phyloP scores from a whole-genome alignment of 2,329 filamentous ascomycete genomes.

The Thielaviopsis musarum region DNA sequence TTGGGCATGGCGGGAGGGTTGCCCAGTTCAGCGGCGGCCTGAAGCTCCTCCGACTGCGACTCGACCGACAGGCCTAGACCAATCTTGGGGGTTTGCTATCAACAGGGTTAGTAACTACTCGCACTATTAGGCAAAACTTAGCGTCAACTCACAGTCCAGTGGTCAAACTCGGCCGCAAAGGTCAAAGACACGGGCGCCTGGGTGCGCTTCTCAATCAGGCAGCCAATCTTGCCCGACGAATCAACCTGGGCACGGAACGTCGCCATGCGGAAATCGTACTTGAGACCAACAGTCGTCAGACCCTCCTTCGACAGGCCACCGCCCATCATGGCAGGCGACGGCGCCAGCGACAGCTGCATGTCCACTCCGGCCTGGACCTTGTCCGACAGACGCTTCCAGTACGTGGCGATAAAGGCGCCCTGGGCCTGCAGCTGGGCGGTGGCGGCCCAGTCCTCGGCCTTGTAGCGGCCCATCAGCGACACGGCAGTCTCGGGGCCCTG shows the following conservation, averaged over 20 bases:
- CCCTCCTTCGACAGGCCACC: conserved; percentile 72
- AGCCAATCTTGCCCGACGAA: conserved; percentile 83
- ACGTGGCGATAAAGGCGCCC: conserved; percentile 76
- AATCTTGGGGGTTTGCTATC: conserved; percentile 82
- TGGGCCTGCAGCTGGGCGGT: conserved; percentile 79
- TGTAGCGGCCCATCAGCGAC: conserved; percentile 86
- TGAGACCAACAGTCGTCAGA: conserved; percentile 77
- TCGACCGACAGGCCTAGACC: conserved; percentile 89
- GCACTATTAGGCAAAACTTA: conserved; percentile 16
- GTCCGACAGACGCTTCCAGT: conserved; percentile 85
- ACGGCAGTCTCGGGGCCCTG: conserved; percentile 81
- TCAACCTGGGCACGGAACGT: conserved; percentile 94
- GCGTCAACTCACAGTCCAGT: conserved; percentile 59
- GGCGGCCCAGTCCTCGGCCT: conserved; percentile 79
- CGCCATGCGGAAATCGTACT: conserved; percentile 94
- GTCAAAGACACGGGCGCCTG: conserved; percentile 84
- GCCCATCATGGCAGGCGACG: conserved; percentile 51
- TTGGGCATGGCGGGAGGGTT: conserved; percentile 34
- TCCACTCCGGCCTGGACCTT: conserved; percentile 95
- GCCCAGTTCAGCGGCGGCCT: conserved; percentile 62
- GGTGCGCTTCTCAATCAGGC: conserved; percentile 87
- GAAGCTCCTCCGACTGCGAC: conserved; percentile 66
- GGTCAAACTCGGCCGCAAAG: conserved; percentile 92
- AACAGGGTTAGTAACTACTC: conserved; percentile 1
- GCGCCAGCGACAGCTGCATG: conserved; percentile 70